Evolutionary conservation across 2,329 filamentous ascomycete genomes (phyloP), one percentile per base, ranked within the genome.

Genomic region (Simplicillium aogashimaense): DNA sequence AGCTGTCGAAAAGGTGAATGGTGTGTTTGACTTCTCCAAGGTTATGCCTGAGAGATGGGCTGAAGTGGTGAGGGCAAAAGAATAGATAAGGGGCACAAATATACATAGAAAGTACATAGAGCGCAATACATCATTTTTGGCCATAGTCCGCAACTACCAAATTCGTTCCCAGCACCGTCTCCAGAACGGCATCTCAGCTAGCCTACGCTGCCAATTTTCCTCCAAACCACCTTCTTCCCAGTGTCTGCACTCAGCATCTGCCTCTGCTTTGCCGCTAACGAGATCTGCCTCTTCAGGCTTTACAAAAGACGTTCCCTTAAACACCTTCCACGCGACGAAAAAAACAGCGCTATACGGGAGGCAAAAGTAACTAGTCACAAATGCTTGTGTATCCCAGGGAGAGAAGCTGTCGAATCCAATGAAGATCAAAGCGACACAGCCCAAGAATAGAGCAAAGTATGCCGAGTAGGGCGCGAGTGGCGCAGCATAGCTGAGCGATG

Each of bases 1-100:
- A 1, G 85, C 88, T 7, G 79, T 94, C 3, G 81, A 87, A 53
- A 94, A 90, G 68, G 57, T 65, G 3, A 70, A 81, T 43, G 88
- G 86, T 2, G 66, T 61, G 16, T 97, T 95, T 52, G 68, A 79
- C 53, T 78, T 81, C 48, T 64, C 66, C 49, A 55, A 61, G 41
- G 62, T 79, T 38, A 64, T 79, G 64, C 72, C 72, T 0, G 72
- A 77, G 56, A 58, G 72, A 32, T 78, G 74, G 74, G 58, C 59
- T 2, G 49, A 56, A 29, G 47, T 64, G 6, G 9, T 25, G 5
- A 9, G 20, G 6, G 20, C 6, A 9, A 25, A 25, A 9, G 9
- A 25, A 25, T 25, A 25, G 20, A 25, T 5, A 5, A 25, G 9
- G n/a, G 6, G 9, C 20, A 25, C 20, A 25, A 25, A 9, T 6